These are phyloP conservation scores for Porcisia hertigi DNA, from an alignment of 208 protist genomes.

Conservation along the genomic window DNA sequence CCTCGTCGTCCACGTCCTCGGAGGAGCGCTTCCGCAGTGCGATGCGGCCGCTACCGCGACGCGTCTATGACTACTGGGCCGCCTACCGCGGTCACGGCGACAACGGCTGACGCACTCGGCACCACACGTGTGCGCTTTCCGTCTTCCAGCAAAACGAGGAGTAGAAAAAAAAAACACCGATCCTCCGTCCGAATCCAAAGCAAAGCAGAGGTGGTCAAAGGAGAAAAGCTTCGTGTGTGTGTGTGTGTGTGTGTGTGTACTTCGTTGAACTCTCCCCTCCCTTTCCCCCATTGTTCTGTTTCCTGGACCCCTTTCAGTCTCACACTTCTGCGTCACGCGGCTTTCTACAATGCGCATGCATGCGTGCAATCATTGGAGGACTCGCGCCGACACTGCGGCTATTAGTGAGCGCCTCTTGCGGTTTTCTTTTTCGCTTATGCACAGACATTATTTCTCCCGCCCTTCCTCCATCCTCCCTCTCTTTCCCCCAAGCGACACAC, in stretches of 20 bases:
- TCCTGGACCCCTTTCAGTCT: no score
- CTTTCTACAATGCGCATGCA: no score
- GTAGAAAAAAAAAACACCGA: no score
- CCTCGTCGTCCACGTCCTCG: slow-evolving; percentile 13
- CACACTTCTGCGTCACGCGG: no score
- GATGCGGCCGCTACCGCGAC: slow-evolving; percentile 26
- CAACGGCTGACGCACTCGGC: not conserved
- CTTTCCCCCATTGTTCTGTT: no score
- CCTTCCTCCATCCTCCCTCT: no score
- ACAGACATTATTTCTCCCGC: not conserved
- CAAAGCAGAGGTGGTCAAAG: no score
- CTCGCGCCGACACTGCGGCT: no score
- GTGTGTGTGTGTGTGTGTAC: not conserved
- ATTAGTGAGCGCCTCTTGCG: not conserved
- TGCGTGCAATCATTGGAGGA: no score
- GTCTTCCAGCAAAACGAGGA: no score
- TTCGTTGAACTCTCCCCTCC: no score
- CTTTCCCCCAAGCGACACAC: not conserved
- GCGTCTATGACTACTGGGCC: slow-evolving; percentile 42
- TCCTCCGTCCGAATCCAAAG: no score
- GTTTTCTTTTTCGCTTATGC: not conserved
- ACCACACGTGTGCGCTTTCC: not conserved
- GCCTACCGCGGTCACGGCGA: slow-evolving; percentile 10
- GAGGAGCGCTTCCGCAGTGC: not conserved
- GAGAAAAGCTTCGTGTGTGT: not conserved